Evolutionary conservation across 2,329 filamentous ascomycete species (phyloP), one percentile per base, ranked within the genome.

Genomic region (Teratosphaeria viscida): DNA sequence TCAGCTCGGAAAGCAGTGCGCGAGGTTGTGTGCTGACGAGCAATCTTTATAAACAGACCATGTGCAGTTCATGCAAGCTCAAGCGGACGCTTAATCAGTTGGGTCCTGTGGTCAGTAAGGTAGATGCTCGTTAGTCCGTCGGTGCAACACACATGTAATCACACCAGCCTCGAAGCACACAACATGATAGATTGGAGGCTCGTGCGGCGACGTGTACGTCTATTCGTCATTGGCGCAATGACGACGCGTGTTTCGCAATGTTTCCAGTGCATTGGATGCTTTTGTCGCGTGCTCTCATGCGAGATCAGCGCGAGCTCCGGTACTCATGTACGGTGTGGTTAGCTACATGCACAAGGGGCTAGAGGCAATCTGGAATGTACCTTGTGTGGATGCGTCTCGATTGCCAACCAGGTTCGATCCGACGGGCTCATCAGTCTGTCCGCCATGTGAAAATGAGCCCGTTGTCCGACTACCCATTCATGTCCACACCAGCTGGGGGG

Each of bases 11-110:
- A 26, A 54, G 26, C 54, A 29, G 35, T 3, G 34, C 2, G 12
- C 5, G 16, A 10, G n/a, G 8, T 27, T 32, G 54, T 16, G 37
- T 43, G 37, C 11, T 43, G 16, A 43, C 16, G 12, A 43, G 37
- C 35, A 16, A 43, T 43, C 12, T 43, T 32, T n/a, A n/a, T 49
- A n/a, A 23, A 23, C 43, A 49, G 43, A 54, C 32, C 56, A 58
- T 26, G 49, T 58, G 5, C 27, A 34, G 29, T 53, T 58, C 26
- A 58, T 58, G 56, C 43, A 58, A 49, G 43, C 43, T 23, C 43
- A 49, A 11, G 43, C 43, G 8, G 43, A 49, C 23, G 43, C 43
- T 26, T 49, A 23, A 23, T 23, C 23, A 23, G 23, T 23, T 23
- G 23, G 35, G 35, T 14, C 35, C 11, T 39, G 35, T 39, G 35